phyloP scores from a whole-genome alignment of 345 rosid genomes.

The Eucalyptus albens region DNA sequence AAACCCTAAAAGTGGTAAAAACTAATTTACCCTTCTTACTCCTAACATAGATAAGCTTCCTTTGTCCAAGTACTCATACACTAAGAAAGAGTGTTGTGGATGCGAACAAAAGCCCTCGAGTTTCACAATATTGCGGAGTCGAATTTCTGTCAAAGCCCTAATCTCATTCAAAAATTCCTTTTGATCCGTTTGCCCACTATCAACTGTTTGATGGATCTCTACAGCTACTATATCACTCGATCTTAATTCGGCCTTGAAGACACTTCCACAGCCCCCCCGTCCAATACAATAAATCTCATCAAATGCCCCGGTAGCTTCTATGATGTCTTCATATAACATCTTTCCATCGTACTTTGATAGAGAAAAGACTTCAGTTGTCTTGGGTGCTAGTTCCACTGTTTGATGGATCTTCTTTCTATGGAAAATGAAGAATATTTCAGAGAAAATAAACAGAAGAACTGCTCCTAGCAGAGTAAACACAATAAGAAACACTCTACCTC shows the following conservation, averaged over 20 bases:
- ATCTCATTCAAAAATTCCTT: slow-evolving; percentile 3
- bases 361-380: background rate
- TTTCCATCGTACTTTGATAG: background rate
- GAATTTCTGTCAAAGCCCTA: background rate
- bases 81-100: background rate
- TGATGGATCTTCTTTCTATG: background rate
- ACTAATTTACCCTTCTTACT: no score
- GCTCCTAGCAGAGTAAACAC: background rate
- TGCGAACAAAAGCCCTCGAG: background rate
- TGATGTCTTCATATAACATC: slow-evolving; percentile 5
- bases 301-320: background rate
- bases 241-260: slow-evolving; percentile 9
- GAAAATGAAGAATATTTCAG: background rate
- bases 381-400: background rate
- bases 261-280: slow-evolving; percentile 7
- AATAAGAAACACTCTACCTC: background rate
- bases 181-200: background rate
- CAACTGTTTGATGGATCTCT: background rate
- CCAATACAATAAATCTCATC: slow-evolving; percentile 4
- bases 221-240: slow-evolving; percentile 1
- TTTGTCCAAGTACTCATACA: background rate
- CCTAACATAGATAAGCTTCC: background rate
- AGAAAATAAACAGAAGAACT: background rate
- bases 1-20: no score
- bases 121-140: background rate